Evolutionary conservation across 495 filamentous ascomycete species (phyloP), one percentile per base, ranked within the genome.

Genomic region (Penicillium salamii): DNA sequence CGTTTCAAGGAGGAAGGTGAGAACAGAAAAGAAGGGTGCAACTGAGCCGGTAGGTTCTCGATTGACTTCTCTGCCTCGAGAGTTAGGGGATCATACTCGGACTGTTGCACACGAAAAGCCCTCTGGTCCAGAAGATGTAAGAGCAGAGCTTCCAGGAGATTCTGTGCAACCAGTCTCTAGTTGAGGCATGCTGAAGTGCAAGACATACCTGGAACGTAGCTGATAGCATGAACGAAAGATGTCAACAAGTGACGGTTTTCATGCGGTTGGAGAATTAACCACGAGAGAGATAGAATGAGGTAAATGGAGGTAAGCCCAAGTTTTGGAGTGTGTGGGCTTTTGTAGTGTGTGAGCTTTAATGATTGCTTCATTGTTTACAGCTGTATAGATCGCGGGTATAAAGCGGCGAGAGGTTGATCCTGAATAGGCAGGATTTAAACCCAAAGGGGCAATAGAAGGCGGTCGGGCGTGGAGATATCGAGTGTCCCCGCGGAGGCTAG

Each of bases 401-500:
- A 48, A 48, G 45, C 45, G 35, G 45, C 35, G 6, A 39, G 11
- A 13, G 7, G 8, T 14, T 7, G 2, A 29, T 11, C 15, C 45
- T 3, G 31, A 40, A 21, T 5, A 18, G 46, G 4, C 28, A 18
- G 5, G 4, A 11, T 12, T 23, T n/a, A 48, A 39, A 24, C 26
- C 20, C 3, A 29, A 44, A 7, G 14, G 20, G 35, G 21, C 38
- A 24, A 13, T n/a, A 48, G 21, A 20, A 50, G 39, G 48, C 48
- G 48, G 48, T 50, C 31, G 31, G 31, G 20, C 32, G 31, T 17
- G 48, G 40, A 50, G 38, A 50, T 48, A 39, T 48, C 18, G 13
- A 45, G 9, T 4, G 31, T 46, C 46, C 36, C 46, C 46, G 46
- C 46, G 46, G 46, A 48, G 46, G 46, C 35, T 35, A 48, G 46